These are phyloP conservation scores for Carnegiea gigantea DNA, from an alignment of 179 eudicot species.

Conservation along the genomic window DNA sequence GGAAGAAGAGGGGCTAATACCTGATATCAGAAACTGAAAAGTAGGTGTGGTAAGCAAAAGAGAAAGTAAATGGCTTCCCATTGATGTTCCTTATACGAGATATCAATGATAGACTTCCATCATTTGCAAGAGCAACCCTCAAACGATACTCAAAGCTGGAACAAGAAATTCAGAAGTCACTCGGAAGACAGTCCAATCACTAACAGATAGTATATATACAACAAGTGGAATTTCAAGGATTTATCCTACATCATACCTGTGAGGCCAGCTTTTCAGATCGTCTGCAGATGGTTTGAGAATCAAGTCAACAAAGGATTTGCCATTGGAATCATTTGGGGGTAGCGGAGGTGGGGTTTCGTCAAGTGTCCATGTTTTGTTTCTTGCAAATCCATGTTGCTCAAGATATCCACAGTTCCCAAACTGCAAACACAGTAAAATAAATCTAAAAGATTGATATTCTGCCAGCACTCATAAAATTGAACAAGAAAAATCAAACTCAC, in stretches of 20 bases:
- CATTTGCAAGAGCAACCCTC: slow-evolving; percentile 66
- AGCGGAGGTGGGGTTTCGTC: slow-evolving; percentile 75
- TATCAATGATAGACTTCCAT: slow-evolving; percentile 56
- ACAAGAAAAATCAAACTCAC: slow-evolving; percentile 32
- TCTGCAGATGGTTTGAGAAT: slow-evolving; percentile 70
- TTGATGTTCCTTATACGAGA: slow-evolving; percentile 79
- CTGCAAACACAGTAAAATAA: slow-evolving; percentile 34
- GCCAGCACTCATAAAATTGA: not conserved
- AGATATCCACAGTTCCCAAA: slow-evolving; percentile 73
- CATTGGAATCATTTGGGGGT: slow-evolving; percentile 48
- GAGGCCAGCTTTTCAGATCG: slow-evolving; percentile 83
- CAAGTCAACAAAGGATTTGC: slow-evolving; percentile 75
- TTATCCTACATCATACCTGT: slow-evolving; percentile 45
- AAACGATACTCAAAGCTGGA: slow-evolving; percentile 76
- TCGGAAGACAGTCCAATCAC: not conserved
- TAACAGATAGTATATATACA: not conserved
- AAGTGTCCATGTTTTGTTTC: slow-evolving; percentile 67
- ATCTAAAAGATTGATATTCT: slow-evolving; percentile 10
- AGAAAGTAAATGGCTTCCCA: slow-evolving; percentile 81
- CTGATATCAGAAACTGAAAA: slow-evolving; percentile 86
- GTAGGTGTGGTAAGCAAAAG: slow-evolving; percentile 85
- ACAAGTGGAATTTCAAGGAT: not conserved
- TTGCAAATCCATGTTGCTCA: slow-evolving; percentile 85
- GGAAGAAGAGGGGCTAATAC: slow-evolving; percentile 30
- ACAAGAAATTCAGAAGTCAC: not conserved